Conservation (phyloP, 139 green algal genomes). For the Edaphochlamys debaryana region DNA sequence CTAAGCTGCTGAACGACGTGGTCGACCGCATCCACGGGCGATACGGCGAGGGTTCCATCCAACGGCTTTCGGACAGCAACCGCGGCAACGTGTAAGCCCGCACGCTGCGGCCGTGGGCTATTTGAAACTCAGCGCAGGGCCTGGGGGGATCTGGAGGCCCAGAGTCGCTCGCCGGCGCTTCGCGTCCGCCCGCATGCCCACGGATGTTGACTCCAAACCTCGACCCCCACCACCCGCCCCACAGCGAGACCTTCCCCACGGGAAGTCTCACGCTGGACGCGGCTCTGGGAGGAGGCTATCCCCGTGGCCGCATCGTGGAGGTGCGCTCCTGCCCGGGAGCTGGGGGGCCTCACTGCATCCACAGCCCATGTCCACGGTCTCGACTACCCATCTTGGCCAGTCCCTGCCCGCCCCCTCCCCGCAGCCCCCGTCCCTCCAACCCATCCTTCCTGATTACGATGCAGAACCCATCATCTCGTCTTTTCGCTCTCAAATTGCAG, state of each 20-base stretch:
- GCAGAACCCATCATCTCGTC: background rate
- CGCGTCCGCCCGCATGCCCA: background rate
- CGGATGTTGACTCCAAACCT: background rate
- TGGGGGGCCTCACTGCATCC: background rate
- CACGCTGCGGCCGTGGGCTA: background rate
- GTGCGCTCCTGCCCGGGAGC: slow-evolving; percentile 44
- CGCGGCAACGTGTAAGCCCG: background rate
- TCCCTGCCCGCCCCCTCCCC: background rate
- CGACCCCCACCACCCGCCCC: background rate
- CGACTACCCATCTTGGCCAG: background rate
- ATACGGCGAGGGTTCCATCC: slow-evolving; percentile 10
- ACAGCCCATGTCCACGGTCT: background rate
- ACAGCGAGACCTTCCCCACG: slow-evolving; percentile 73
- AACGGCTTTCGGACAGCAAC: slow-evolving; percentile 2
- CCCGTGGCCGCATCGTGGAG: slow-evolving; percentile 90
- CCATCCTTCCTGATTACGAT: background rate
- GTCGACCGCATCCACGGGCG: background rate
- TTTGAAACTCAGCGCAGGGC: background rate
- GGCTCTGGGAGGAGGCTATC: slow-evolving; percentile 86
- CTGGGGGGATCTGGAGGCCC: background rate
- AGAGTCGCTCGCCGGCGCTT: background rate
- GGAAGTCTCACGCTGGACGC: slow-evolving; percentile 88
- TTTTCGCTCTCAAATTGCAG: slow-evolving; percentile 49
- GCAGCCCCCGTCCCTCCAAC: background rate
- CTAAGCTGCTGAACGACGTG: background rate